Conservation (phyloP, 1,284 basidiomycete genomes). For the Trichosporon sp. region DNA sequence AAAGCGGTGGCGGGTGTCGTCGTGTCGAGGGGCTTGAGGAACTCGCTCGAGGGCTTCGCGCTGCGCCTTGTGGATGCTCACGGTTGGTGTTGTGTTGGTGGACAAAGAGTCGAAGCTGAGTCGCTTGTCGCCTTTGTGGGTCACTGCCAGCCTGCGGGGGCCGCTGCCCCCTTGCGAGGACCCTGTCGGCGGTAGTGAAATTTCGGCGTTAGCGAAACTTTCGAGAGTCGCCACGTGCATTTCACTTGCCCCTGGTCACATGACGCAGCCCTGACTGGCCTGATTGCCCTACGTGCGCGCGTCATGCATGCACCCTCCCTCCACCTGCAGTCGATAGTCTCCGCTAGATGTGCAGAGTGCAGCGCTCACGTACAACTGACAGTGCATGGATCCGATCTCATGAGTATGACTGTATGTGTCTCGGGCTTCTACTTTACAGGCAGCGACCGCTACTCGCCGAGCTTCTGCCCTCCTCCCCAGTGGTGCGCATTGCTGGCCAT, state of each 20-base stretch:
- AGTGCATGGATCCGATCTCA: no score
- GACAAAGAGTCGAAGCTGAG: slow-evolving; percentile 6
- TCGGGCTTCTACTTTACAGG: no score
- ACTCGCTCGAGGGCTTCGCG: slow-evolving; percentile 4
- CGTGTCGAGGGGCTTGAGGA: not conserved
- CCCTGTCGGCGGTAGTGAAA: not conserved
- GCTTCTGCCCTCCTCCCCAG: slow-evolving; percentile 18
- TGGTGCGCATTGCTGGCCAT: slow-evolving; percentile 9
- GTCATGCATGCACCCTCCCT: no score
- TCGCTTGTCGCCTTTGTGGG: slow-evolving; percentile 1
- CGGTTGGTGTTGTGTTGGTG: slow-evolving; percentile 6
- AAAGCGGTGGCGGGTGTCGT: not conserved
- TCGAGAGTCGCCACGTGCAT: not conserved
- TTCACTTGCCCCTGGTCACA: no score
- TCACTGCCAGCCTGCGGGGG: not conserved
- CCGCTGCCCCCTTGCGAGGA: not conserved
- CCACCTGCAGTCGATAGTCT: no score
- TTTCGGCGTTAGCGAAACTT: not conserved
- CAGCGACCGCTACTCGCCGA: not conserved
- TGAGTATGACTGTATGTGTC: not conserved
- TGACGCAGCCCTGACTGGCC: no score
- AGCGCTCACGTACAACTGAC: no score
- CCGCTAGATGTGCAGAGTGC: no score
- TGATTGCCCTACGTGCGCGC: no score
- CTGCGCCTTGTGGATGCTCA: slow-evolving; percentile 3